Percentiles rank a stretch among this genome's conserved stretches.
These are phyloP conservation scores for Pulveroboletus sp. DNA, from an alignment of 768 basidiomycete genomes.

Conservation along the genomic window DNA sequence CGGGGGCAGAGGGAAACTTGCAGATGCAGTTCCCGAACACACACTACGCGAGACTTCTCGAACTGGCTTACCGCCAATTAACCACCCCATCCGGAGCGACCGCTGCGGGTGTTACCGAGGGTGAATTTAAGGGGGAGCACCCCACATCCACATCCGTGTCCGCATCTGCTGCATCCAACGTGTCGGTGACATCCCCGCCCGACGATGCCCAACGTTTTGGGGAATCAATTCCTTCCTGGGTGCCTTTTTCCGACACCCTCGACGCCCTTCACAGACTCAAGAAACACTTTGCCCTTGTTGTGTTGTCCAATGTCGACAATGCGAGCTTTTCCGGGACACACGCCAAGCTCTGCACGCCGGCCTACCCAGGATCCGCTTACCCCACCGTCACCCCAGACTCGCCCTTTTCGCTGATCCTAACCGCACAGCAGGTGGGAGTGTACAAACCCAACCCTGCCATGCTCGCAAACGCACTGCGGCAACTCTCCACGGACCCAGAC, in stretches of 20 bases:
- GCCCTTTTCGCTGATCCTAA: constrained; percentile 63
- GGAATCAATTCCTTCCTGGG: constrained; percentile 59
- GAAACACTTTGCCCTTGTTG: constrained; percentile 63
- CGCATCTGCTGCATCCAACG: neutral
- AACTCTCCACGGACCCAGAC: constrained; percentile 22
- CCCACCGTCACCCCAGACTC: constrained; percentile 44
- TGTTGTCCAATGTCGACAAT: constrained; percentile 75
- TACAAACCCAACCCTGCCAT: constrained; percentile 63
- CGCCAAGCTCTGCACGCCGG: constrained; percentile 37
- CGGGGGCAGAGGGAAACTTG: constrained; percentile 52
- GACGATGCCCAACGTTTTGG: constrained; percentile 51
- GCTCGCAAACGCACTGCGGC: constrained; percentile 31
- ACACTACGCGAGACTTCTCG: constrained; percentile 62
- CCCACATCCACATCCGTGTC: constrained; percentile 12
- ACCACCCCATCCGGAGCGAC: constrained; percentile 36
- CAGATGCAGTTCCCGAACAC: constrained; percentile 56
- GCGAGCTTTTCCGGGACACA: constrained; percentile 61
- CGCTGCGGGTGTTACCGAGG: constrained; percentile 29
- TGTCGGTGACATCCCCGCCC: neutral
- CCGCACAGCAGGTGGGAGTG: constrained; percentile 69
- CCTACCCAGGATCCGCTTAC: constrained; percentile 29
- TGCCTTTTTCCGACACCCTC: constrained; percentile 63
- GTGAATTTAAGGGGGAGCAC: constrained; percentile 18
- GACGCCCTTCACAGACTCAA: constrained; percentile 58
- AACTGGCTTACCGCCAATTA: constrained; percentile 35